Percentiles rank a stretch among this genome's conserved stretches.
Evolutionary conservation across 2,329 filamentous ascomycete species (phyloP).

Genomic region (Fusarium sp.): DNA sequence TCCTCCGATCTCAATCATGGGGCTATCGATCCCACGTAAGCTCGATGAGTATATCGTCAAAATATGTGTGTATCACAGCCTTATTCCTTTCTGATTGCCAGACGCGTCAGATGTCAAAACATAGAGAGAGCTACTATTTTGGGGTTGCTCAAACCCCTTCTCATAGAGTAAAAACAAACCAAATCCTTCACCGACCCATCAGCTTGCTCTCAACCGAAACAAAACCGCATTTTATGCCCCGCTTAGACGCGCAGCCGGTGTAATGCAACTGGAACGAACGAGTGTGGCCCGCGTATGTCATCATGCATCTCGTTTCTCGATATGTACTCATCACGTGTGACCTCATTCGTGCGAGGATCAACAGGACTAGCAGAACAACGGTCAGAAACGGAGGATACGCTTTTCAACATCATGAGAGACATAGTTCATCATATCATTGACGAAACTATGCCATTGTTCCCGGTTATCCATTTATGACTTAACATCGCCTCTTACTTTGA

Average conservation of each 20-base stretch:
- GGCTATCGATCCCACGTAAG: slow-evolving; percentile 27
- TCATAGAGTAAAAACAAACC: slow-evolving; percentile 11
- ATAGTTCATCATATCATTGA: slow-evolving; percentile 3
- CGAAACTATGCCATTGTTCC: not conserved
- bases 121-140: not conserved
- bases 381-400: not conserved
- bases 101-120: slow-evolving; percentile 23
- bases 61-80: slow-evolving; percentile 21
- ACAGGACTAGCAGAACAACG: slow-evolving; percentile 6
- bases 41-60: slow-evolving; percentile 28
- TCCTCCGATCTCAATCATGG: slow-evolving; percentile 5
- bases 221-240: slow-evolving; percentile 19
- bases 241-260: slow-evolving; percentile 31
- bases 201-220: slow-evolving; percentile 8
- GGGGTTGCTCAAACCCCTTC: slow-evolving; percentile 1
- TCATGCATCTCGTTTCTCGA: slow-evolving; percentile 25
- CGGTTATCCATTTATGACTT: not conserved
- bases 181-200: slow-evolving; percentile 29
- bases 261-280: slow-evolving; percentile 37
- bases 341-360: slow-evolving; percentile 11
- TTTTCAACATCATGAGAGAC: slow-evolving; percentile 17
- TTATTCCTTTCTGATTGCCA: slow-evolving; percentile 11
- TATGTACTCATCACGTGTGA: slow-evolving; percentile 33
- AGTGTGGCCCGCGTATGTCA: slow-evolving; percentile 41
- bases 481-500: not conserved